These are phyloP conservation scores for Podospora bellae-mahoneyi DNA, from an alignment of 495 filamentous ascomycete species.

Conservation along the genomic window DNA sequence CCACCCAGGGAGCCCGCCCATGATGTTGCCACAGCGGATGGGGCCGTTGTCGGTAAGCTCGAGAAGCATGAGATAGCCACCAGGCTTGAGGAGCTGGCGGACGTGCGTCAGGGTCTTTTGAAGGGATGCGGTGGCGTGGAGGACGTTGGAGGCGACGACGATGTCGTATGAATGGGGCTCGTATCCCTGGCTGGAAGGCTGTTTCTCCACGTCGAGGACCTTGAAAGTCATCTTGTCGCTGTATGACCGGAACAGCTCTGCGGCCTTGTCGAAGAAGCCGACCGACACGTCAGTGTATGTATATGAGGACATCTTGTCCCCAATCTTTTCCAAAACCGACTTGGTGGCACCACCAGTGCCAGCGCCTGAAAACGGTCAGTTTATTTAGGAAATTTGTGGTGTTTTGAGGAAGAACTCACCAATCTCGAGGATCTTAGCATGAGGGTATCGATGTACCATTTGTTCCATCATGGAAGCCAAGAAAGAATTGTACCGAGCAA, in stretches of 20 bases:
- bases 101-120: background rate
- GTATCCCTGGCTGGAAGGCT: background rate
- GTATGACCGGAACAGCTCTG: background rate
- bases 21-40: background rate
- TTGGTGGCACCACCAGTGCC: conserved; percentile 43
- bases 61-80: conserved; percentile 4
- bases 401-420: conserved; percentile 23
- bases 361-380: conserved; percentile 13
- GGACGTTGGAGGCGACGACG: background rate
- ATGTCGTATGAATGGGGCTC: background rate
- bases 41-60: background rate
- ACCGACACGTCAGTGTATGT: conserved; percentile 42
- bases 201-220: background rate
- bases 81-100: background rate
- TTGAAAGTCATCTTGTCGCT: background rate
- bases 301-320: conserved; percentile 32
- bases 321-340: conserved; percentile 25
- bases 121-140: background rate
- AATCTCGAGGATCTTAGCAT: conserved; percentile 42
- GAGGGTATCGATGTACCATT: conserved; percentile 40
- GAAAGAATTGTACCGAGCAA: background rate
- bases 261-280: background rate
- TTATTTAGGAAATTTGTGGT: background rate
- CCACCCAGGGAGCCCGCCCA: background rate
- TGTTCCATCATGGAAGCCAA: conserved; percentile 20